Evolutionary conservation across 108 stramenopile species (phyloP).

Genomic region (Cyclotella distinguenda): DNA sequence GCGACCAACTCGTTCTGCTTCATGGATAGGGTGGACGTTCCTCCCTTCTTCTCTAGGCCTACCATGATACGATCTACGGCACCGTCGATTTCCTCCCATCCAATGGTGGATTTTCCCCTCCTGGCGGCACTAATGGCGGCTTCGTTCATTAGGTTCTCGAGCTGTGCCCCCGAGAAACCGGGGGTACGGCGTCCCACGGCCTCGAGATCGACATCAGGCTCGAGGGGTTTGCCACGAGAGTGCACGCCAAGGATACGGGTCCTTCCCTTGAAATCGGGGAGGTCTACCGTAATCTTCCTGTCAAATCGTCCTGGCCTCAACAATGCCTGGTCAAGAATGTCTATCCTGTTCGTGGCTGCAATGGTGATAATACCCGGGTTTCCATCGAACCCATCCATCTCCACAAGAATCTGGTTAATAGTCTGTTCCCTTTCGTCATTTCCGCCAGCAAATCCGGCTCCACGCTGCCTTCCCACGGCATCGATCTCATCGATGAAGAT

Average conservation of each 20-base stretch:
- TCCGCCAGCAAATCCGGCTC: slow-evolving; percentile 90
- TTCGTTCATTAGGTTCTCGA: slow-evolving; percentile 96
- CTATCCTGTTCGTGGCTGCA: slow-evolving; percentile 97
- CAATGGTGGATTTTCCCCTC: slow-evolving; percentile 72
- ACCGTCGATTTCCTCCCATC: slow-evolving; percentile 92
- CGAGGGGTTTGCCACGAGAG: slow-evolving; percentile 87
- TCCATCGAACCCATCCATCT: slow-evolving; percentile 97
- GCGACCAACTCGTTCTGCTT: slow-evolving; percentile 88
- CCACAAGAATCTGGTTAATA: slow-evolving; percentile 98
- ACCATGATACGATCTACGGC: slow-evolving; percentile 97
- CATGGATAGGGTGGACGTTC: slow-evolving; percentile 64
- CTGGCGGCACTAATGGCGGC: slow-evolving; percentile 94
- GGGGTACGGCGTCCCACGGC: slow-evolving; percentile 93
- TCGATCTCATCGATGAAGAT: slow-evolving; percentile 99
- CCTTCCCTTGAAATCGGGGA: slow-evolving; percentile 94
- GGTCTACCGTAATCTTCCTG: slow-evolving; percentile 93
- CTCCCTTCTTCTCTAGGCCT: slow-evolving; percentile 94
- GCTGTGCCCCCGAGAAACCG: slow-evolving; percentile 95
- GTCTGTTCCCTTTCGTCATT: slow-evolving; percentile 96
- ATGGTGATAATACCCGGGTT: slow-evolving; percentile 96
- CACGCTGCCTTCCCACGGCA: slow-evolving; percentile 91
- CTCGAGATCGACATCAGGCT: slow-evolving; percentile 90
- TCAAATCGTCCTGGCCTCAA: slow-evolving; percentile 99
- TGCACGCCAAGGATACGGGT: slow-evolving; percentile 93
- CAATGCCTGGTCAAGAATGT: slow-evolving; percentile 93